A percentile compares a stretch with the other conserved stretches of the same genome.
These are phyloP conservation scores for Leishmania tarentolae DNA, from an alignment of 208 protist genomes.

Conservation along the genomic window DNA sequence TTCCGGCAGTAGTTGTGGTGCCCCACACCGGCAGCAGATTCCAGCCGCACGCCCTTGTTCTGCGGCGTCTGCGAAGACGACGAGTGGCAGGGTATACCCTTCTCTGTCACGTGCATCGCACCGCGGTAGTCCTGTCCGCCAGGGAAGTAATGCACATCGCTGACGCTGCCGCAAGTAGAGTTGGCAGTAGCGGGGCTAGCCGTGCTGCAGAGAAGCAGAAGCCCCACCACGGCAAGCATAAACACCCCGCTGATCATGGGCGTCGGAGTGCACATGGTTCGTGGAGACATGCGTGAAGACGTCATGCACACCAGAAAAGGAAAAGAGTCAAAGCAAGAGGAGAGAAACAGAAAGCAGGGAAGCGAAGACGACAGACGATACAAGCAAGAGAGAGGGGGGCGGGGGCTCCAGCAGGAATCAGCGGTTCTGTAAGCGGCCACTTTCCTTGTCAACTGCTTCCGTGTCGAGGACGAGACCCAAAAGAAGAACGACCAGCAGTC, in stretches of 20 bases:
- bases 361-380: neutral
- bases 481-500: neutral
- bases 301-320: neutral
- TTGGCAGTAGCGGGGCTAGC: neutral
- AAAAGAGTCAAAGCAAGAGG: neutral
- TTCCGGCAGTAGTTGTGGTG: constrained; percentile 83
- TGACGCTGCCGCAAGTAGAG: constrained; percentile 24
- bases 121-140: constrained; percentile 73
- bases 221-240: neutral
- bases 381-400: neutral
- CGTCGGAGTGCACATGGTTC: neutral
- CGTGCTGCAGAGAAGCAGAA: constrained; percentile 8
- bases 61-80: constrained; percentile 52
- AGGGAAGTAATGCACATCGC: constrained; percentile 48
- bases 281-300: neutral
- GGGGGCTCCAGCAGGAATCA: neutral
- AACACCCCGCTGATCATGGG: neutral
- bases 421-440: neutral
- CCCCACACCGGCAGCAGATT: constrained; percentile 49
- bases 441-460: neutral
- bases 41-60: constrained; percentile 37
- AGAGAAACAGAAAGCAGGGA: neutral
- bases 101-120: constrained; percentile 46
- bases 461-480: neutral
- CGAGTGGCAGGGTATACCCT: constrained; percentile 53